A percentile compares a stretch with the other conserved stretches of the same genome.
These are phyloP conservation scores for Dinochytrium kinnereticum DNA, from an alignment of 371 early-diverging fungal genomes.

Conservation along the genomic window DNA sequence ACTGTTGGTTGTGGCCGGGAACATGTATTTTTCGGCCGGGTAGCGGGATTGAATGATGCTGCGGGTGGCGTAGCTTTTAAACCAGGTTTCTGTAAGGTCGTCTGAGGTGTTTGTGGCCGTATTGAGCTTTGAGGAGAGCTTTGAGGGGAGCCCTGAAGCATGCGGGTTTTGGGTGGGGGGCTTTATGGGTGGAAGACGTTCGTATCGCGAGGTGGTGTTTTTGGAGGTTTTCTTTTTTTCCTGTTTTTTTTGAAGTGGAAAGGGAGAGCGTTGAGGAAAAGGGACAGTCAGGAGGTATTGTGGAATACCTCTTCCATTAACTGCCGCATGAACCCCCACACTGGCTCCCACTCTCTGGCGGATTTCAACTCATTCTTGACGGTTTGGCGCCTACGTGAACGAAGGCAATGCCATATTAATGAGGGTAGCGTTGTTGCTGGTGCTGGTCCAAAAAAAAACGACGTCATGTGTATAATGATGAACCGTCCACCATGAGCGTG, in stretches of 20 bases:
- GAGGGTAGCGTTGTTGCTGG: too few relatives aligned
- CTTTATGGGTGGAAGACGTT: conserved; percentile 6
- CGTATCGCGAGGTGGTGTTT: conserved; percentile 10
- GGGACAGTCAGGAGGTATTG: too few relatives aligned
- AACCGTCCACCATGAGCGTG: too few relatives aligned
- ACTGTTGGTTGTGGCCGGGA: conserved; percentile 48
- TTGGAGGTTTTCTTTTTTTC: not conserved
- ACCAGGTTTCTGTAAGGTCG: conserved; percentile 43
- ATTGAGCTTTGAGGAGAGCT: conserved; percentile 46
- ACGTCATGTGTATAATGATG: too few relatives aligned
- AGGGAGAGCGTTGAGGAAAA: too few relatives aligned
- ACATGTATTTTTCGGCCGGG: conserved; percentile 51
- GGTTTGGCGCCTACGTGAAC: conserved; percentile 46
- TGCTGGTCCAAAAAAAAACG: too few relatives aligned
- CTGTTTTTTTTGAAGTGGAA: too few relatives aligned
- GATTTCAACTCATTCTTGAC: conserved; percentile 49
- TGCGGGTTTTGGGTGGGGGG: not conserved
- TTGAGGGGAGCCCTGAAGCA: conserved; percentile 51
- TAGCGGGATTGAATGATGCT: conserved; percentile 40
- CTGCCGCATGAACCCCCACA: conserved; percentile 56
- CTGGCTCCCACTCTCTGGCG: conserved; percentile 51
- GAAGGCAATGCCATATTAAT: too few relatives aligned
- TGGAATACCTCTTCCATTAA: conserved; percentile 35
- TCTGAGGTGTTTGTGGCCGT: conserved; percentile 8
- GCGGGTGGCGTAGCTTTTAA: conserved; percentile 45